phyloP scores from a whole-genome alignment of 2,329 filamentous ascomycete genomes.

The Penicillium crustosum region DNA sequence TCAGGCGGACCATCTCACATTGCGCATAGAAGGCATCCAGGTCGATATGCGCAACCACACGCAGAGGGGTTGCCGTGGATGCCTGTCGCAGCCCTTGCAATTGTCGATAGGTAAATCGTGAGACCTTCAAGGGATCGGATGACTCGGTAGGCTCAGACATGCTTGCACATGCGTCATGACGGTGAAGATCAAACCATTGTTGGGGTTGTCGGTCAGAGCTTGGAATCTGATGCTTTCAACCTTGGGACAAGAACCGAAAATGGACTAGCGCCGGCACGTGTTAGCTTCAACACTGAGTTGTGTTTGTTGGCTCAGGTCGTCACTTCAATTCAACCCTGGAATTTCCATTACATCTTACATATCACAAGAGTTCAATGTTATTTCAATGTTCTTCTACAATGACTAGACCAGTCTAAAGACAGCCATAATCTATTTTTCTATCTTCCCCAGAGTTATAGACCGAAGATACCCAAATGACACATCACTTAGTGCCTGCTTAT shows the following conservation, averaged over 20 bases:
- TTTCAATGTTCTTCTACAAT: not conserved
- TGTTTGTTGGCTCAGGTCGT: constrained; percentile 8
- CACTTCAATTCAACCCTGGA: not conserved
- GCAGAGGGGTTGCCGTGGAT: constrained; percentile 71
- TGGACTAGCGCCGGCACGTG: constrained; percentile 21
- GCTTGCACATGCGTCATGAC: constrained; percentile 20
- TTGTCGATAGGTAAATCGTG: constrained; percentile 82
- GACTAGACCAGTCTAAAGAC: not conserved
- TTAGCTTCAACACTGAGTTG: constrained; percentile 8
- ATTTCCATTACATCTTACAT: not conserved
- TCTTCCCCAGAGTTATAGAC: not conserved
- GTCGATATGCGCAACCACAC: constrained; percentile 88
- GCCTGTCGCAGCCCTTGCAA: constrained; percentile 72
- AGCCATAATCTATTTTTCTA: not conserved
- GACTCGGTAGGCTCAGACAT: constrained; percentile 47
- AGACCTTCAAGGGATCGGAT: constrained; percentile 45
- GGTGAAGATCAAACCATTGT: not conserved
- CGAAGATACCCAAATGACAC: not conserved
- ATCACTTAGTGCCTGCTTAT: constrained; percentile 1
- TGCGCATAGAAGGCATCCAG: constrained; percentile 98
- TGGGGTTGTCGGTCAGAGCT: not conserved
- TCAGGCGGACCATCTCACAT: constrained; percentile 88
- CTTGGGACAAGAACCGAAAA: constrained; percentile 11
- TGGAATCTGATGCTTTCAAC: constrained; percentile 18
- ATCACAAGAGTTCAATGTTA: not conserved